These are phyloP conservation scores for Aspergillus sp. DNA, from an alignment of 2,329 filamentous ascomycete genomes.

Conservation along the genomic window DNA sequence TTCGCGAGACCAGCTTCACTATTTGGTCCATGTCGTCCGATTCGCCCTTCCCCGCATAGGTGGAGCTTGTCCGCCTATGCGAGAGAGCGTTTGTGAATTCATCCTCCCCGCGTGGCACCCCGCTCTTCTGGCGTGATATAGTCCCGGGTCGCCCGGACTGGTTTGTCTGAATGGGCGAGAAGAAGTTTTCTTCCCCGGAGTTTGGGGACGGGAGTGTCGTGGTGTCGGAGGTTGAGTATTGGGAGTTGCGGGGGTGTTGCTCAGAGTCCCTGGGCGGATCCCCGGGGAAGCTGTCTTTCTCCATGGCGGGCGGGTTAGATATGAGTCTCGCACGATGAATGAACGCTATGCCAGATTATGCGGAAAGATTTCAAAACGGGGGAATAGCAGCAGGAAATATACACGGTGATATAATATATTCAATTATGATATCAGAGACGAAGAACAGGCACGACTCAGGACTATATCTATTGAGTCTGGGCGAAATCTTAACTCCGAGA, in stretches of 20 bases:
- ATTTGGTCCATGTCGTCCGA: conserved; percentile 38
- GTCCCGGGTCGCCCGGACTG: conserved; percentile 11
- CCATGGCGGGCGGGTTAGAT: conserved; percentile 2
- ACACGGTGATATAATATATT: neutral
- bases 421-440: neutral
- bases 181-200: conserved; percentile 1
- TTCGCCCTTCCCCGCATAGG: conserved; percentile 22
- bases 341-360: neutral
- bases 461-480: neutral
- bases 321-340: neutral
- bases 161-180: conserved; percentile 19
- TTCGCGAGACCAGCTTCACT: conserved; percentile 64
- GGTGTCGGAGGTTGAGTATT: neutral
- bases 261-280: conserved; percentile 4
- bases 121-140: neutral
- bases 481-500: neutral
- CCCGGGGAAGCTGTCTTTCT: neutral
- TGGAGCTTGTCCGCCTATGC: conserved; percentile 32
- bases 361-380: neutral
- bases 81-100: conserved; percentile 29
- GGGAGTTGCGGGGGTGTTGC: neutral
- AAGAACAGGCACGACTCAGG: neutral
- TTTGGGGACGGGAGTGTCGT: neutral
- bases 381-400: neutral
- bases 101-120: conserved; percentile 21